phyloP scores from a whole-genome alignment of 345 rosid genomes.

The Salix arbutifolia region DNA sequence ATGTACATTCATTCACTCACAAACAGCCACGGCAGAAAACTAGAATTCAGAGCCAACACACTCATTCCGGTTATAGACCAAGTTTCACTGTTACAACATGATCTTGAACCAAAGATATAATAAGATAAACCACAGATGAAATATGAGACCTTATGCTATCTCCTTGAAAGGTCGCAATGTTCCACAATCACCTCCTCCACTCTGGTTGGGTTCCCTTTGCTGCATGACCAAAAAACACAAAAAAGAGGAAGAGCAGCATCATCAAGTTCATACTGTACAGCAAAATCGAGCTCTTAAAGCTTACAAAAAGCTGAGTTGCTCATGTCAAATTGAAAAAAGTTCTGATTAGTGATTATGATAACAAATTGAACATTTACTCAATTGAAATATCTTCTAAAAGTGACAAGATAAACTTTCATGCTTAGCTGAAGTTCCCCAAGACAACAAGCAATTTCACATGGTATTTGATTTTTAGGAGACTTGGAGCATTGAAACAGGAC shows the following conservation, averaged over 20 bases:
- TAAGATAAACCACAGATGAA: constrained; percentile 12
- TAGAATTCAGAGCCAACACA: constrained; percentile 14
- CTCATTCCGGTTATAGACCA: constrained; percentile 15
- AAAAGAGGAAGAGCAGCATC: not conserved
- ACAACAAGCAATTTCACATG: not conserved
- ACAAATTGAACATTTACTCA: not conserved
- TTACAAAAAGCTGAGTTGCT: not conserved
- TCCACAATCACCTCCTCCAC: constrained; percentile 47
- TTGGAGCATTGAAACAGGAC: not conserved
- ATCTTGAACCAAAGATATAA: constrained; percentile 17
- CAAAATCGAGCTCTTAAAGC: not conserved
- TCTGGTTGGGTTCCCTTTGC: constrained; percentile 50
- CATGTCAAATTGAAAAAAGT: not conserved
- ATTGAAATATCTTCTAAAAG: not conserved
- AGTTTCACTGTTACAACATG: constrained; percentile 24
- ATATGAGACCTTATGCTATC: constrained; percentile 7
- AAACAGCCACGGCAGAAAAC: constrained; percentile 27
- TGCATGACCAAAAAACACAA: constrained; percentile 33
- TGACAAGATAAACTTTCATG: not conserved
- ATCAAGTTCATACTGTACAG: no score
- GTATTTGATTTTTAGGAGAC: not conserved
- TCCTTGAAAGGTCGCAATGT: constrained; percentile 1
- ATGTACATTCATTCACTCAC: constrained; percentile 48
- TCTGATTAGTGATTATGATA: not conserved
- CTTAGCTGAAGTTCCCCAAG: not conserved